phyloP scores from a whole-genome alignment of 1,284 basidiomycete genomes.

The Cryptococcus deneoformans region DNA sequence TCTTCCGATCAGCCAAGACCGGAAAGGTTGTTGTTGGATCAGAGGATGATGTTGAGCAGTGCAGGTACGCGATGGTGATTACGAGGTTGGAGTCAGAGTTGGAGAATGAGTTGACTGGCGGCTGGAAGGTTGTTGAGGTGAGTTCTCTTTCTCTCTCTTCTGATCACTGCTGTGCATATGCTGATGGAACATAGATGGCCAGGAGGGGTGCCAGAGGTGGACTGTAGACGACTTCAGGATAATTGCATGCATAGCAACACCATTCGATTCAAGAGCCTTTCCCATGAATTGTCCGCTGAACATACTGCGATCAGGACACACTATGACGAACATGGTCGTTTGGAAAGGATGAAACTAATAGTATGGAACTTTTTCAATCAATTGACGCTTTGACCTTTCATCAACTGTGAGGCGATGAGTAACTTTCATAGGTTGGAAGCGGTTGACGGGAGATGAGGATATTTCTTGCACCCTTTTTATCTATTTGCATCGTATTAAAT shows the following conservation, averaged over 20 bases:
- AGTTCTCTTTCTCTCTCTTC: conserved; percentile 27
- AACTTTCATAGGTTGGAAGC: too few relatives aligned
- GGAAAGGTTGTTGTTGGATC: conserved; percentile 81
- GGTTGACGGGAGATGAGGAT: too few relatives aligned
- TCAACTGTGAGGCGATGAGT: too few relatives aligned
- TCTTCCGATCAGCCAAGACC: conserved; percentile 87
- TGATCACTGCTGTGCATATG: not conserved
- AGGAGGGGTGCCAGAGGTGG: conserved; percentile 27
- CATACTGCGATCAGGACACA: too few relatives aligned
- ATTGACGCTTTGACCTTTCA: too few relatives aligned
- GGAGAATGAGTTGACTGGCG: conserved; percentile 88
- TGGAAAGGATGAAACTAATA: too few relatives aligned
- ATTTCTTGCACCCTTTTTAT: too few relatives aligned
- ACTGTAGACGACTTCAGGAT: conserved; percentile 4
- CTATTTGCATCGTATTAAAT: too few relatives aligned
- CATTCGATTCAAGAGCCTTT: not conserved
- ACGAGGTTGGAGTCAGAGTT: conserved; percentile 83
- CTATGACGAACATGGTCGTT: too few relatives aligned
- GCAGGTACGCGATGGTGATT: conserved; percentile 87
- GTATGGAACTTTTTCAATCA: too few relatives aligned
- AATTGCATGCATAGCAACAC: conserved; percentile 4
- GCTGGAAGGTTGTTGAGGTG: conserved; percentile 98
- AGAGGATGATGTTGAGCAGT: conserved; percentile 87
- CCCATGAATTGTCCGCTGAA: too few relatives aligned
- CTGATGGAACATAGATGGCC: conserved; percentile 25